Evolutionary conservation across 2,329 filamentous ascomycete genomes (phyloP), one percentile per base, ranked within the genome.

Genomic region (Alternaria arborescens): DNA sequence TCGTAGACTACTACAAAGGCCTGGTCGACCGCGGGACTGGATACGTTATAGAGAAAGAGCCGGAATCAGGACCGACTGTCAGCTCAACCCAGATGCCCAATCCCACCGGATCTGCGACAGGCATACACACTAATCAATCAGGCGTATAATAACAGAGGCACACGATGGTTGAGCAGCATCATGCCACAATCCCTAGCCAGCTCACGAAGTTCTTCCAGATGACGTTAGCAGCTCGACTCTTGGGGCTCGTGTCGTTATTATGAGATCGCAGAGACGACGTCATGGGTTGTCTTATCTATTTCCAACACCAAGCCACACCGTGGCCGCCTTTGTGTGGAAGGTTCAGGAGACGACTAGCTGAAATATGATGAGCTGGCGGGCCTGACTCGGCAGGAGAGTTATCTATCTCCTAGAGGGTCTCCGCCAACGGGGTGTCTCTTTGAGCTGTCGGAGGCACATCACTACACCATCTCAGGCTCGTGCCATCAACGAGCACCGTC

Each of bases 1-100:
- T 99, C 43, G 92, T 93, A 26, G 93, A 97, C 58, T 99, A 99
- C 77, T 99, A 98, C 78, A 87, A 88, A 62, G 94, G 92, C 51
- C 82, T 99, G 34, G 91, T 98, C 32, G 92, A 88, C 59, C 80
- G 88, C 66, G 87, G 84, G 55, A 83, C 85, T 22, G 86, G 86
- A 40, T 90, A 87, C 71, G 80, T 82, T 54, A 82, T 90, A 66
- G 76, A 77, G 58, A 72, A 65, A 48, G 71, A 72, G 47, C 61
- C 69, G 18, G 69, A 69, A 44, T 30, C 61, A 26, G 63, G 60
- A 41, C 57, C 66, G 24, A 32, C 56, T 12, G 11, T 58, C 43
- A 69, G 51, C 48, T 51, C 64, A 11, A 46, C 62, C 44, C 58
- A 64, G 28, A 44, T 61, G 43, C 53, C 46, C 18, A 57, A 55